Evolutionary conservation across 768 basidiomycete species (phyloP), one percentile per base, ranked within the genome.

Genomic region (Mycena rebaudengoi): DNA sequence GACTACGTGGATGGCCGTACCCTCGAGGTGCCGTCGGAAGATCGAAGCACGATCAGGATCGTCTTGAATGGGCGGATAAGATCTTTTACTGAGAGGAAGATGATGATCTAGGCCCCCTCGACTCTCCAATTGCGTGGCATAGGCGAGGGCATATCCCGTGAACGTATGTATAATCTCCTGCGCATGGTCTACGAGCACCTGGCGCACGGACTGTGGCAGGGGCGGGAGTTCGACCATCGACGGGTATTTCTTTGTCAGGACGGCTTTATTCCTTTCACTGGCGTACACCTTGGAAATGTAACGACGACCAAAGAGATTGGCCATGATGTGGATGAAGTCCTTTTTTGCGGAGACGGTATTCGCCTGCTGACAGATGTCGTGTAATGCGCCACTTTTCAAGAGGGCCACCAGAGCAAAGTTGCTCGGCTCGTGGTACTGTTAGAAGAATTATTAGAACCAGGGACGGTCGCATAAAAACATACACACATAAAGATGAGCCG

Each of bases 281-380:
- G 80, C 69, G 45, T 81, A 84, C 6, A 82, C 75, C 12, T 70
- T 70, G 0, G 87, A 82, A 7, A 90, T 74, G 66, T 85, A 80
- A 11, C 83, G 81, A n/a, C 89, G 83, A 7, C 85, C 86, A 63
- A 91, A 91, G 13, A 91, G 80, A 72, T 90, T 85, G n/a, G 83
- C 83, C 75, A 92, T 78, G 5, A 91, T 71, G 7, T 83, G 60
- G 53, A 91, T 78, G 44, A 88, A 79, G 20, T 85, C 79, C 10
- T 73, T 75, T 62, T 85, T 83, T 1, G 88, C 87, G 4, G 74
- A 60, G 44, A 80, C 70, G 13, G 70, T 23, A 41, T 74, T 76
- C 10, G 68, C 20, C 52, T 85, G 79, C 18, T 69, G 66, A 73
- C 88, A 88, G 30, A 91, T 82, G 0, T 75, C 65, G 71, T 91